These are phyloP conservation scores for Melocanna baccifera DNA, from an alignment of 176 grass and related monocot species.

Conservation along the genomic window DNA sequence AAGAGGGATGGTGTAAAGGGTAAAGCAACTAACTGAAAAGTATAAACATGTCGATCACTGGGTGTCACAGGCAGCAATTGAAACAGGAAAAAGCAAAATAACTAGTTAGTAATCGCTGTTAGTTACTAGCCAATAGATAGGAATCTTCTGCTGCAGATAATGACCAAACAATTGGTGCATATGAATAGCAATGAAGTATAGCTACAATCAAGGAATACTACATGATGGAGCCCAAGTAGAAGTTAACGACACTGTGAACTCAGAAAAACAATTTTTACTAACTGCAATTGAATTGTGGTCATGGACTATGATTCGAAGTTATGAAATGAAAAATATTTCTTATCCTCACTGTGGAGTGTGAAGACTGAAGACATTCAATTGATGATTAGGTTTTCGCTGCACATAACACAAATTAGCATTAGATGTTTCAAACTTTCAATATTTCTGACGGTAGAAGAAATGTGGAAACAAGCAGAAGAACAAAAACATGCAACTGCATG, in stretches of 20 bases:
- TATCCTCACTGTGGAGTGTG: not conserved
- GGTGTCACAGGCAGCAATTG: constrained; percentile 1
- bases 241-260: not conserved
- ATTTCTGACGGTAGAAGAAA: not conserved
- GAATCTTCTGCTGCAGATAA: constrained; percentile 5
- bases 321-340: not conserved
- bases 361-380: not conserved
- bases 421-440: not conserved
- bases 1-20: not conserved
- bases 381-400: not conserved
- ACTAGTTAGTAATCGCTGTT: not conserved
- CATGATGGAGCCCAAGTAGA: not conserved
- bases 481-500: not conserved
- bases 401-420: constrained; percentile 1
- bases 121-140: constrained; percentile 2
- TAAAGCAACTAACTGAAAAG: not conserved
- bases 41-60: not conserved
- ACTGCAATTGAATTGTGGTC: not conserved
- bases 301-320: constrained; percentile 8
- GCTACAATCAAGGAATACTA: constrained; percentile 8
- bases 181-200: not conserved
- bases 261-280: not conserved
- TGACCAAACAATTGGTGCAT: not conserved
- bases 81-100: not conserved
- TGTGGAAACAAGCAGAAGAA: not conserved